A percentile compares a stretch with the other conserved stretches of the same genome.
Conservation (phyloP, 2,329 filamentous ascomycete species). For the Apiospora phragmitis region DNA sequence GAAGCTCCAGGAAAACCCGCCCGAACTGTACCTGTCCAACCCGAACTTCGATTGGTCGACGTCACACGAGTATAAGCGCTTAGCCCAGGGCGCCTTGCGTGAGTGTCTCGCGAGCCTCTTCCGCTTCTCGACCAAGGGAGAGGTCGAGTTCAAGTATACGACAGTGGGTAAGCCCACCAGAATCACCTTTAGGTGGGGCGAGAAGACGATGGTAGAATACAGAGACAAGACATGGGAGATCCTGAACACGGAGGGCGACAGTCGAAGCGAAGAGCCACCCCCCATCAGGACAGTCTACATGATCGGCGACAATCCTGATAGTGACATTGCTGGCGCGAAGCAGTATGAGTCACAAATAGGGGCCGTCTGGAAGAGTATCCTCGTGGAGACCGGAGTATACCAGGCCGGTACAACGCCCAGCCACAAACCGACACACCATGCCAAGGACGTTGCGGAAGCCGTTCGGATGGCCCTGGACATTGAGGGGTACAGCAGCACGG, state of each 20-base stretch:
- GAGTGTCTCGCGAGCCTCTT: slow-evolving; percentile 66
- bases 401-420: slow-evolving; percentile 41
- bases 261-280: background rate
- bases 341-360: slow-evolving; percentile 55
- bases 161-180: slow-evolving; percentile 67
- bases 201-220: slow-evolving; percentile 49
- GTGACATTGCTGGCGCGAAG: slow-evolving; percentile 71
- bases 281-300: slow-evolving; percentile 63
- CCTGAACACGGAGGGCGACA: background rate
- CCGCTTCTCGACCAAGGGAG: slow-evolving; percentile 44
- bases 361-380: slow-evolving; percentile 63
- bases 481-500: slow-evolving; percentile 6
- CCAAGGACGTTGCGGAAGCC: slow-evolving; percentile 63
- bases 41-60: slow-evolving; percentile 71
- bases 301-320: slow-evolving; percentile 69
- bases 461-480: slow-evolving; percentile 60
- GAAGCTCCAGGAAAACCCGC: slow-evolving; percentile 52
- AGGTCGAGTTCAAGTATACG: slow-evolving; percentile 49
- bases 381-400: slow-evolving; percentile 71
- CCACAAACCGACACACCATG: slow-evolving; percentile 55
- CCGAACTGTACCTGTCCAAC: slow-evolving; percentile 68
- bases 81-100: slow-evolving; percentile 71
- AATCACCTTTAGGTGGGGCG: slow-evolving; percentile 66
- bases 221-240: slow-evolving; percentile 15
- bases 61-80: slow-evolving; percentile 61